A percentile compares a stretch with the other conserved stretches of the same genome.
Evolutionary conservation across 441 rosid species (phyloP).

Genomic region (Macaranga tanarius): DNA sequence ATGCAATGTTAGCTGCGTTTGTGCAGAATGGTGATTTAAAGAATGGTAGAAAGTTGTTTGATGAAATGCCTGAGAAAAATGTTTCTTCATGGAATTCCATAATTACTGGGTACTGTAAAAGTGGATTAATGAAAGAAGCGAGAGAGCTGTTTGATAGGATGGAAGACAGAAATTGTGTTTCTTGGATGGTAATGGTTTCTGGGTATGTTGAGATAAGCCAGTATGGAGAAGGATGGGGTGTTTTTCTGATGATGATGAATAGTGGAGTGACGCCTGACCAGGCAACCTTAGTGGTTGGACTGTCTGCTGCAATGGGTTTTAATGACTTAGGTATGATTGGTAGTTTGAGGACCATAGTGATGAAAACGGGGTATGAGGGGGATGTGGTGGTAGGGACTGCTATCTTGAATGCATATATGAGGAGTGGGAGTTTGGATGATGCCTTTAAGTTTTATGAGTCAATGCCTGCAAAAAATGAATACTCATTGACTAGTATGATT

Average conservation of each 20-base stretch:
- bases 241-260: slow-evolving; percentile 44
- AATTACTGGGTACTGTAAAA: slow-evolving; percentile 54
- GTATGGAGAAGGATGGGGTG: slow-evolving; percentile 31
- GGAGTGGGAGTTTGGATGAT: slow-evolving; percentile 56
- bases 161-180: slow-evolving; percentile 46
- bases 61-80: slow-evolving; percentile 63
- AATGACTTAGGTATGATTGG: slow-evolving; percentile 51
- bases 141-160: slow-evolving; percentile 53
- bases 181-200: slow-evolving; percentile 61
- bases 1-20: slow-evolving; percentile 54
- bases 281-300: slow-evolving; percentile 63
- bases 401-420: slow-evolving; percentile 69
- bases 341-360: slow-evolving; percentile 42
- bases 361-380: slow-evolving; percentile 39
- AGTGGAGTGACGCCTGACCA: slow-evolving; percentile 51
- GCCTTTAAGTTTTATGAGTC: slow-evolving; percentile 51
- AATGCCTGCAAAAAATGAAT: slow-evolving; percentile 52
- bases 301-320: slow-evolving; percentile 52
- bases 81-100: slow-evolving; percentile 73
- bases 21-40: slow-evolving; percentile 43
- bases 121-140: slow-evolving; percentile 57
- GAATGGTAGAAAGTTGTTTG: slow-evolving; percentile 52
- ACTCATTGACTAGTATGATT: slow-evolving; percentile 67
- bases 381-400: slow-evolving; percentile 56
- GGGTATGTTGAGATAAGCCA: slow-evolving; percentile 34